phyloP scores from a whole-genome alignment of 2,329 filamentous ascomycete species.

The Calonectria multiphialidica region DNA sequence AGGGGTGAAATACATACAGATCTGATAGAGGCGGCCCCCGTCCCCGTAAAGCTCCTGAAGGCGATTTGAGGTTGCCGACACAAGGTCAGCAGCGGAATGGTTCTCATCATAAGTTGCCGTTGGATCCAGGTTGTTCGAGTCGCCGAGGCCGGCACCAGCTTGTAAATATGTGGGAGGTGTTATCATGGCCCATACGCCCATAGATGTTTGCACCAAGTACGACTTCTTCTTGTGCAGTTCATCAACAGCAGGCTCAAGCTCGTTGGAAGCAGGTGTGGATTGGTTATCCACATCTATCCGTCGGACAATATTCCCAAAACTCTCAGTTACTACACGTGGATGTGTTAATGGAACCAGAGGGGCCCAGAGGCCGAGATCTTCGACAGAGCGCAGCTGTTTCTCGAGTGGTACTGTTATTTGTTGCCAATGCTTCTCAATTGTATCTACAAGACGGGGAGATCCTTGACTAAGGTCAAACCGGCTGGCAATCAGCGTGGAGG shows the following conservation, averaged over 20 bases:
- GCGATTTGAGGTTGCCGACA: conserved; percentile 40
- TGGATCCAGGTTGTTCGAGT: conserved; percentile 32
- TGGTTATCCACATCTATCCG: conserved; percentile 65
- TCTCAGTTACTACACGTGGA: conserved; percentile 71
- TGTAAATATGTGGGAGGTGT: conserved; percentile 56
- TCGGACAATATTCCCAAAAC: conserved; percentile 84
- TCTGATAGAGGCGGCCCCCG: conserved; percentile 60
- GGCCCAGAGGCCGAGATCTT: conserved; percentile 47
- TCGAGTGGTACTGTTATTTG: conserved; percentile 44
- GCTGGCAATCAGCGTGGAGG: conserved; percentile 66
- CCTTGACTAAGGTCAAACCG: conserved; percentile 43
- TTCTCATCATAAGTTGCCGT: conserved; percentile 35
- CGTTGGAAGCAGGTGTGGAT: conserved; percentile 73
- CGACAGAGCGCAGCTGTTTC: conserved; percentile 33
- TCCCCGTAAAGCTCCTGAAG: conserved; percentile 52
- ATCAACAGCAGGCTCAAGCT: conserved; percentile 76
- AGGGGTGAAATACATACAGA: conserved; percentile 41
- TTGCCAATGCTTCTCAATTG: conserved; percentile 55
- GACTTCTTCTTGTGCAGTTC: conserved; percentile 61
- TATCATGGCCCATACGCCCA: conserved; percentile 81
- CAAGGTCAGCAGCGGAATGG: conserved; percentile 35
- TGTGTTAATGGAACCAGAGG: conserved; percentile 74
- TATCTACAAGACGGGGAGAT: conserved; percentile 39
- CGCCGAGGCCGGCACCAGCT: conserved; percentile 10
- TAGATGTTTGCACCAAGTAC: conserved; percentile 54